Conservation (phyloP, 768 basidiomycete species). For the Kwoniella botswanensis region DNA sequence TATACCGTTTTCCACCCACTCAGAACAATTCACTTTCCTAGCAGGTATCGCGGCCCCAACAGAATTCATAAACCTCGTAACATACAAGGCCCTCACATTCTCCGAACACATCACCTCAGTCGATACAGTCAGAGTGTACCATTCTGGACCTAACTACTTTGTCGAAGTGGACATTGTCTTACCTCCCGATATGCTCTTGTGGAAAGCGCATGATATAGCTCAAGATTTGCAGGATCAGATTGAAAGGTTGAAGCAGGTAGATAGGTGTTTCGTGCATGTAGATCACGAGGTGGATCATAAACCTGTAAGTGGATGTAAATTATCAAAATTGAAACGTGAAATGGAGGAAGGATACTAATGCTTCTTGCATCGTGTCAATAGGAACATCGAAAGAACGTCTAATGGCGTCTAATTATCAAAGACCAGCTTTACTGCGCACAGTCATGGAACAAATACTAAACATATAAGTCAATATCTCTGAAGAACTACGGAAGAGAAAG, state of each 20-base stretch:
- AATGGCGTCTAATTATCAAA: background rate
- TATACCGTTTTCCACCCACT: background rate
- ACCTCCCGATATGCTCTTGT: constrained; percentile 82
- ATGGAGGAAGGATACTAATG: too few relatives aligned
- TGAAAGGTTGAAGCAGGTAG: constrained; percentile 85
- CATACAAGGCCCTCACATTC: constrained; percentile 91
- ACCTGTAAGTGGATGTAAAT: constrained; percentile 60
- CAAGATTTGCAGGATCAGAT: constrained; percentile 66
- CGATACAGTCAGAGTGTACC: constrained; percentile 92
- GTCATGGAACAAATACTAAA: too few relatives aligned
- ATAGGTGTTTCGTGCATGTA: constrained; percentile 91
- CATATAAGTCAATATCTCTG: too few relatives aligned
- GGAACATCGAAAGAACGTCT: constrained; percentile 34
- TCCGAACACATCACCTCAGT: constrained; percentile 81
- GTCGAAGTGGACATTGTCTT: constrained; percentile 96
- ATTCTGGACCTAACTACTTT: constrained; percentile 71
- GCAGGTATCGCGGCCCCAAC: constrained; percentile 91
- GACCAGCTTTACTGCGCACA: too few relatives aligned
- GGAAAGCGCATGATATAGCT: constrained; percentile 63
- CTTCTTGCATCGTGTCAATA: background rate
- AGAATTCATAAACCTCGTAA: constrained; percentile 83
- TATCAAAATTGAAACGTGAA: rapidly evolving
- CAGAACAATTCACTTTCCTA: constrained; percentile 76
- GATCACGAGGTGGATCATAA: constrained; percentile 89
- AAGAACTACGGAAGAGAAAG: too few relatives aligned